phyloP scores from a whole-genome alignment of 371 early-diverging fungal genomes.

The Syncephalastrum sp. region DNA sequence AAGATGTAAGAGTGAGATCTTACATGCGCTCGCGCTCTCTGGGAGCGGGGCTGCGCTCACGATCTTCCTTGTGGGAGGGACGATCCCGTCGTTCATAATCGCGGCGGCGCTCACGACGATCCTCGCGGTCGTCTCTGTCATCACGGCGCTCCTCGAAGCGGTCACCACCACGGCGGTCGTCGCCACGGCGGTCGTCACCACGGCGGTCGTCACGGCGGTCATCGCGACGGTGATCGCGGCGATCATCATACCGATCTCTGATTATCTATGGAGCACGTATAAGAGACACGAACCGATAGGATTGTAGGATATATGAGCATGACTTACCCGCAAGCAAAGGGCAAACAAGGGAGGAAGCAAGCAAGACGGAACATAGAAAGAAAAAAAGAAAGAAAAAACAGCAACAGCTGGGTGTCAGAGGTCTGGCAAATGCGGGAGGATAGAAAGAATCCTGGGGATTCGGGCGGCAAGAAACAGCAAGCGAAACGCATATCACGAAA shows the following conservation, averaged over 20 bases:
- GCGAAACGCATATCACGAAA: background rate
- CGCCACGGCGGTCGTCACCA: constrained; percentile 18
- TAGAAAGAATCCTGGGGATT: background rate
- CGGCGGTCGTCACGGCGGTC: constrained; percentile 5
- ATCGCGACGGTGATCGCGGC: constrained; percentile 13
- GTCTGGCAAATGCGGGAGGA: constrained; percentile 3
- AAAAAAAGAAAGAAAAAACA: constrained; percentile 13
- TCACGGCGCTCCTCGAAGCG: constrained; percentile 10
- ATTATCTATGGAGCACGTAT: background rate
- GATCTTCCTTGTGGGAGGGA: constrained; percentile 5
- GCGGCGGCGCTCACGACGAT: constrained; percentile 8
- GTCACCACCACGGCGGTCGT: constrained; percentile 6
- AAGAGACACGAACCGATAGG: background rate
- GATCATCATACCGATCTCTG: constrained; percentile 21
- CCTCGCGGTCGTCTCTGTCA: constrained; percentile 10
- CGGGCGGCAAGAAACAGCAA: constrained; percentile 2
- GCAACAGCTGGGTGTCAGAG: constrained; percentile 10
- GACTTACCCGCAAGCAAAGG: background rate
- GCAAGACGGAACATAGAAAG: constrained; percentile 2
- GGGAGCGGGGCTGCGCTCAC: constrained; percentile 14
- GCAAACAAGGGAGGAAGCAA: constrained; percentile 5
- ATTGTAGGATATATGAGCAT: too few relatives aligned
- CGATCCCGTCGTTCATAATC: constrained; percentile 7
- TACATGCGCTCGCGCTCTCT: constrained; percentile 8
- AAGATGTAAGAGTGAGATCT: background rate